These are phyloP conservation scores for Oryza glumipatula DNA, from an alignment of 176 grass and related monocot species.

Conservation along the genomic window DNA sequence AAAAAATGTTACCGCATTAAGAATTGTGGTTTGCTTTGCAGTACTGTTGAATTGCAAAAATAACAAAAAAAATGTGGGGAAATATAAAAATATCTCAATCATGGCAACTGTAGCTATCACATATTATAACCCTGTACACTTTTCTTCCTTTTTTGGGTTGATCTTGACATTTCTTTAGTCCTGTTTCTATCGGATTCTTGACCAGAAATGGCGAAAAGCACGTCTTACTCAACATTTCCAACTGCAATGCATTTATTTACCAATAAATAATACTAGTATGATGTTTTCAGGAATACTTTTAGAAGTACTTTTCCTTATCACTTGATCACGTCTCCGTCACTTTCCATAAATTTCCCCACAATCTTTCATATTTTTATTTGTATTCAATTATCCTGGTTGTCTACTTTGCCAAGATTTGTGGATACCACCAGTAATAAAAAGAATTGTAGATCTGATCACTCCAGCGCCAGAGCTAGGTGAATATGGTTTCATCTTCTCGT, in stretches of 20 bases:
- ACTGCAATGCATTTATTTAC: background rate
- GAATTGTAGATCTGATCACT: too few relatives aligned
- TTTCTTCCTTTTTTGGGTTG: slow-evolving; percentile 12
- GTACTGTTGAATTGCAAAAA: too few relatives aligned
- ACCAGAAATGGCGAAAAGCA: background rate
- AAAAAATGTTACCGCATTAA: background rate
- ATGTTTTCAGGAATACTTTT: too few relatives aligned
- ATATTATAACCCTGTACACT: background rate
- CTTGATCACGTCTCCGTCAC: background rate
- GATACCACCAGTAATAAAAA: too few relatives aligned
- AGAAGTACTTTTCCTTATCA: background rate
- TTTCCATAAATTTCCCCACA: background rate
- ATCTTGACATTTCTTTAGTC: slow-evolving; percentile 16
- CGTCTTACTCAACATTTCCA: background rate
- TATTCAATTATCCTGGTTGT: too few relatives aligned
- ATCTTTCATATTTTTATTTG: background rate
- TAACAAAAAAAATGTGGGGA: background rate
- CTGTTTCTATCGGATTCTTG: background rate
- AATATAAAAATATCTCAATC: slow-evolving; percentile 1
- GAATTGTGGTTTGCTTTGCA: background rate
- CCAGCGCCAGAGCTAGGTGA: too few relatives aligned
- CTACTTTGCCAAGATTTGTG: too few relatives aligned
- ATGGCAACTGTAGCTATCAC: background rate
- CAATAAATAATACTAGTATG: background rate
- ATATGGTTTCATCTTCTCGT: too few relatives aligned